phyloP scores from a whole-genome alignment of 1,284 basidiomycete genomes.

The Boletus semigastroideus region DNA sequence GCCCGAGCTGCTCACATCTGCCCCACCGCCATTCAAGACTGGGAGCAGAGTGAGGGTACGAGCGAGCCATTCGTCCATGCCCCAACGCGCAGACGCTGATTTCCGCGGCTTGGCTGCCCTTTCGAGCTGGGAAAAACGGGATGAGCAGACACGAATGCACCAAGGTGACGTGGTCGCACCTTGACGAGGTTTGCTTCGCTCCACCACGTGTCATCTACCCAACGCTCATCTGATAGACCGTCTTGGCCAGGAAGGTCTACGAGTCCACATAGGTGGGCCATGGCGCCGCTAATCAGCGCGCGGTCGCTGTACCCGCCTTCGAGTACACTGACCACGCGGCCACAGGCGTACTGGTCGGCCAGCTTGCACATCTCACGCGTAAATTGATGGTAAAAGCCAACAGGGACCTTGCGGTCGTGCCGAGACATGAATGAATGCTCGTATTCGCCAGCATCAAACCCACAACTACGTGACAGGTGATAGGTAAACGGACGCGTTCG shows the following conservation, averaged over 20 bases:
- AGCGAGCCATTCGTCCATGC: constrained; percentile 54
- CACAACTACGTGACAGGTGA: constrained; percentile 51
- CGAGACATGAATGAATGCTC: constrained; percentile 92
- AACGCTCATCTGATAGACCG: constrained; percentile 1
- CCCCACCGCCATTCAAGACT: constrained; percentile 36
- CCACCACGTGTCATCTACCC: constrained; percentile 69
- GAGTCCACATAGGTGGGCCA: constrained; percentile 79
- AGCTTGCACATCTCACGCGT: constrained; percentile 71
- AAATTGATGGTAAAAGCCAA: constrained; percentile 85
- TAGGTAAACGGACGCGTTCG: neutral
- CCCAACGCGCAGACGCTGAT: constrained; percentile 36
- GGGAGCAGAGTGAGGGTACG: constrained; percentile 46
- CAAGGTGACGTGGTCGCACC: constrained; percentile 38
- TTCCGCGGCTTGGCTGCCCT: constrained; percentile 65
- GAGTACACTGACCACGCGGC: constrained; percentile 82
- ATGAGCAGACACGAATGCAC: too few relatives aligned
- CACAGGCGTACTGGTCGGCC: constrained; percentile 64
- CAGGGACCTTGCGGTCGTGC: constrained; percentile 88
- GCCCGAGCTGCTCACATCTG: constrained; percentile 10
- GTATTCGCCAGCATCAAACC: constrained; percentile 94
- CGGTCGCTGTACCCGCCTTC: constrained; percentile 81
- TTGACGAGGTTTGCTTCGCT: constrained; percentile 57
- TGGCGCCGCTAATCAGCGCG: constrained; percentile 77
- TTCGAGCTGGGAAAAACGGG: constrained; percentile 55
- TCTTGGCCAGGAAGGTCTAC: constrained; percentile 34